A percentile compares a stretch with the other conserved stretches of the same genome.
Conservation (phyloP, 2,329 filamentous ascomycete species). For the Aspergillus sp. region DNA sequence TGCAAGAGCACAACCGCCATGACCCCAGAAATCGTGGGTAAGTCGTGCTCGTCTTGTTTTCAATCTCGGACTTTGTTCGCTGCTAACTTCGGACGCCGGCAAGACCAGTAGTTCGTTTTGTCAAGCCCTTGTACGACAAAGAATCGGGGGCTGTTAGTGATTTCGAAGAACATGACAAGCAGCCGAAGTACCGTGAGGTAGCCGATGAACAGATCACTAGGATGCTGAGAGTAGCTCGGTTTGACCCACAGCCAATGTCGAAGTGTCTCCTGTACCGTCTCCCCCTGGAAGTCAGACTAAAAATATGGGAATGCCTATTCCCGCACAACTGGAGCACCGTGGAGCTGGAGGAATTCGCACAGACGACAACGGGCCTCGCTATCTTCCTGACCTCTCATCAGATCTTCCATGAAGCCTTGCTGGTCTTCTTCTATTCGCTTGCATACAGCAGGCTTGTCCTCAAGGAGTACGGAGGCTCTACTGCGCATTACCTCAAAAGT, state of each 20-base stretch:
- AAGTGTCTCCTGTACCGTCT: slow-evolving; percentile 18
- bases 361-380: slow-evolving; percentile 11
- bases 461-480: slow-evolving; percentile 14
- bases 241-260: slow-evolving; percentile 4
- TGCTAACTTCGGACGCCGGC: not conserved
- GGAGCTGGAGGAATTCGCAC: slow-evolving; percentile 16
- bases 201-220: slow-evolving; percentile 13
- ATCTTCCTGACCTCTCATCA: slow-evolving; percentile 21
- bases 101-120: slow-evolving; percentile 15
- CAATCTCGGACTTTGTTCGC: not conserved
- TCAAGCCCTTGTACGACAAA: slow-evolving; percentile 10
- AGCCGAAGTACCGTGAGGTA: slow-evolving; percentile 10
- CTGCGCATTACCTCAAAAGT: slow-evolving; percentile 16
- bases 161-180: slow-evolving; percentile 8
- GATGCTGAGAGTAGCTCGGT: slow-evolving; percentile 3
- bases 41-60: not conserved
- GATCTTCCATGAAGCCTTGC: slow-evolving; percentile 23
- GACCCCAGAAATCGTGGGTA: slow-evolving; percentile 16
- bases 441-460: slow-evolving; percentile 19
- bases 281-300: slow-evolving; percentile 17
- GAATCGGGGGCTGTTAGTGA: not conserved
- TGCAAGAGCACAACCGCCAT: slow-evolving; percentile 5
- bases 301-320: slow-evolving; percentile 18
- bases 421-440: slow-evolving; percentile 21
- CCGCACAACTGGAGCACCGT: slow-evolving; percentile 10